Evolutionary conservation across 108 stramenopile species (phyloP).

Genomic region (Cyclostephanos invisitatus): DNA sequence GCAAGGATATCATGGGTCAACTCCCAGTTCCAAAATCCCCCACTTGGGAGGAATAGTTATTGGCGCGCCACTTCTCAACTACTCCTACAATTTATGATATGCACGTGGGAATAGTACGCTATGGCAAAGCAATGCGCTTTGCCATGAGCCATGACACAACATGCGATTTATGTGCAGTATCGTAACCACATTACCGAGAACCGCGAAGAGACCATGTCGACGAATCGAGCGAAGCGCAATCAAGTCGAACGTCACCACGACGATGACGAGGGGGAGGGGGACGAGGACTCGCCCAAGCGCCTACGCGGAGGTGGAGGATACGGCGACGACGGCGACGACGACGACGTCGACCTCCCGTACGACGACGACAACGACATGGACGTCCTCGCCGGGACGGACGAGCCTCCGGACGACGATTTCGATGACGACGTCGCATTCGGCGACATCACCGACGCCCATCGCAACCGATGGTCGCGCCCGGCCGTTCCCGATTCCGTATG

Average conservation of each 20-base stretch:
- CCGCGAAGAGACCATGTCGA: not conserved
- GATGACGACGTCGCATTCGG: constrained; percentile 28
- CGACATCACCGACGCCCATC: constrained; percentile 35
- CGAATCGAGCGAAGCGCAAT: constrained; percentile 4
- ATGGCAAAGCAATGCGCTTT: no score
- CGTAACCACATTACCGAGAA: no score
- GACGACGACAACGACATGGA: constrained; percentile 19
- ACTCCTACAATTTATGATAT: no score
- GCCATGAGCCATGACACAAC: no score
- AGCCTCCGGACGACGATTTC: constrained; percentile 8
- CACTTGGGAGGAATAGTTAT: no score
- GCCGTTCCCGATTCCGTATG: constrained; percentile 34
- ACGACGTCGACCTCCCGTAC: constrained; percentile 12
- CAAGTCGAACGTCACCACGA: constrained; percentile 1
- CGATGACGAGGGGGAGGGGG: not conserved
- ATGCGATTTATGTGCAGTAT: no score
- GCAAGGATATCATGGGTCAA: no score
- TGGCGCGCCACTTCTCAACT: no score
- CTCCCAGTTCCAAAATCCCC: no score
- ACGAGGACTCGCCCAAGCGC: constrained; percentile 48
- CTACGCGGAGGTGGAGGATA: constrained; percentile 59
- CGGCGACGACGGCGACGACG: constrained; percentile 20
- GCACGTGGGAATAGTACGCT: no score
- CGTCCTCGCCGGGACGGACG: constrained; percentile 9
- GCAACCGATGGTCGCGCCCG: constrained; percentile 54